phyloP scores from a whole-genome alignment of 2,329 filamentous ascomycete genomes.

The Byssochlamys sp. region DNA sequence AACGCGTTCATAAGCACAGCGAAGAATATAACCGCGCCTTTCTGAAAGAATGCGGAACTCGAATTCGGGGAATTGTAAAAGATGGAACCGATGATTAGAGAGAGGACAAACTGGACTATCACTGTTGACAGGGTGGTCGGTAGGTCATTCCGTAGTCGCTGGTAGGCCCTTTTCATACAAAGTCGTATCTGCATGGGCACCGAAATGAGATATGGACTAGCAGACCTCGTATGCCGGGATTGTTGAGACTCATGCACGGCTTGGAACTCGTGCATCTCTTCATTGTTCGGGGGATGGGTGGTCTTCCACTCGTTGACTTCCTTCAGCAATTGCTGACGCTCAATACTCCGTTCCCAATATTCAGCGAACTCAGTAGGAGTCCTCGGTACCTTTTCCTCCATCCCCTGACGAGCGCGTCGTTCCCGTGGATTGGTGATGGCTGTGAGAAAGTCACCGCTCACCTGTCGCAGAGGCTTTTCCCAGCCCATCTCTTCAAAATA shows the following conservation, averaged over 20 bases:
- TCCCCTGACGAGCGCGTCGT: constrained; percentile 48
- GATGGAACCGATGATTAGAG: constrained; percentile 68
- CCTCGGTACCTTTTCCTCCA: constrained; percentile 54
- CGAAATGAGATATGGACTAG: constrained; percentile 76
- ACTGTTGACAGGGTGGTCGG: constrained; percentile 60
- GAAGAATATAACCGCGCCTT: constrained; percentile 77
- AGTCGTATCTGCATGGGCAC: constrained; percentile 65
- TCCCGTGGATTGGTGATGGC: constrained; percentile 58
- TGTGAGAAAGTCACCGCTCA: constrained; percentile 63
- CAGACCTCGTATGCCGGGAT: constrained; percentile 55
- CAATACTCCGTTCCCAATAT: constrained; percentile 46
- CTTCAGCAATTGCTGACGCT: constrained; percentile 33
- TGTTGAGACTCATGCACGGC: not conserved
- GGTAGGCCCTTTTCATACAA: constrained; percentile 72
- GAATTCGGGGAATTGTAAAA: constrained; percentile 63
- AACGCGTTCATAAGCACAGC: constrained; percentile 81
- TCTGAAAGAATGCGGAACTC: constrained; percentile 67
- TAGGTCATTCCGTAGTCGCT: constrained; percentile 66
- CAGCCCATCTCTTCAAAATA: constrained; percentile 65
- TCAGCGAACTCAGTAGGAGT: constrained; percentile 60
- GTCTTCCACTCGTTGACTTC: constrained; percentile 38
- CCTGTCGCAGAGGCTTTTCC: constrained; percentile 58
- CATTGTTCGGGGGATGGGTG: constrained; percentile 16
- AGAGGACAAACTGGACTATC: constrained; percentile 61
- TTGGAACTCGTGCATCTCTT: not conserved